Conservation (phyloP, 345 rosid species). For the Geranium rotundifolium region DNA sequence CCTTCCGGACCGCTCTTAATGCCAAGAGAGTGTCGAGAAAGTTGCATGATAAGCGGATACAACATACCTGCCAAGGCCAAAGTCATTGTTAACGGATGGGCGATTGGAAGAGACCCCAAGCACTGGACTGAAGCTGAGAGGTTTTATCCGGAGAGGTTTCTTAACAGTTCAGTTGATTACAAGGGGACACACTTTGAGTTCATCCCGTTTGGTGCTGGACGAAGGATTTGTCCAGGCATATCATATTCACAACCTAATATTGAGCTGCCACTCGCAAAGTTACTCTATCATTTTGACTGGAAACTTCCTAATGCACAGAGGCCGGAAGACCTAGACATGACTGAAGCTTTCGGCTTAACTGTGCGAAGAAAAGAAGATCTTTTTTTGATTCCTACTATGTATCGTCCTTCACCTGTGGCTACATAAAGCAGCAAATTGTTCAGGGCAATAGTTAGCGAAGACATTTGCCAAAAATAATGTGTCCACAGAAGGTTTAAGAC, state of each 20-base stretch:
- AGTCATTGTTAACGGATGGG: conserved; percentile 23
- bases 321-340: conserved; percentile 9
- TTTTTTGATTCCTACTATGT: conserved; percentile 6
- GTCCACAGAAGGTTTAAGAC: no score
- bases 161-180: conserved; percentile 8
- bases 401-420: background rate
- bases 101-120: conserved; percentile 17
- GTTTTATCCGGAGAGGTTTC: conserved; percentile 22
- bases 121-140: conserved; percentile 17
- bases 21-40: conserved; percentile 17
- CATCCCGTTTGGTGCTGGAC: conserved; percentile 22
- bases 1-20: conserved; percentile 14
- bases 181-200: conserved; percentile 14
- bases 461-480: no score
- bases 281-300: conserved; percentile 22
- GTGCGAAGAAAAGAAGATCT: conserved; percentile 8
- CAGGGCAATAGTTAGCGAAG: no score
- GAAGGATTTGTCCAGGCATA: conserved; percentile 27
- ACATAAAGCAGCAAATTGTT: no score
- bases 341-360: background rate
- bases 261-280: conserved; percentile 14
- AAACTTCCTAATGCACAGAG: conserved; percentile 12
- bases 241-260: conserved; percentile 5
- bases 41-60: conserved; percentile 13
- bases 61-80: conserved; percentile 18